Conservation (phyloP, 1,284 basidiomycete species). For the Cryptococcus hybrid region DNA sequence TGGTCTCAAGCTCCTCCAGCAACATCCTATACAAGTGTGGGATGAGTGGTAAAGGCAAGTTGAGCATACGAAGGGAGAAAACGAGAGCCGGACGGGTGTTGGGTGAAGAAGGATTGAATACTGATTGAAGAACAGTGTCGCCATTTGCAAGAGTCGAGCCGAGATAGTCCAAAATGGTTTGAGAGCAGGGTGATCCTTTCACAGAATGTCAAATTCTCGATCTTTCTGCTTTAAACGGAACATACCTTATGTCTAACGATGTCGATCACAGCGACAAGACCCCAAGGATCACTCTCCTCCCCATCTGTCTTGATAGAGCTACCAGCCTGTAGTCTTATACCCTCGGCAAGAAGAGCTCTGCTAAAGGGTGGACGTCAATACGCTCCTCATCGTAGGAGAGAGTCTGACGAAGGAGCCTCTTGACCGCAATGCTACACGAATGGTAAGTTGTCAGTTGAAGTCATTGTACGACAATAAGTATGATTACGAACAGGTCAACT, state of each 20-base stretch:
- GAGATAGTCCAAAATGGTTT: constrained; percentile 69
- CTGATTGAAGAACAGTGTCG: constrained; percentile 17
- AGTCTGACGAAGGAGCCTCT: constrained; percentile 74
- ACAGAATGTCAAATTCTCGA: not conserved
- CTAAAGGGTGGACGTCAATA: constrained; percentile 67
- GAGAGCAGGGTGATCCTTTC: constrained; percentile 61
- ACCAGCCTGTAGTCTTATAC: constrained; percentile 59
- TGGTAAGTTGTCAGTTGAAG: not conserved
- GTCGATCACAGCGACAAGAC: constrained; percentile 76
- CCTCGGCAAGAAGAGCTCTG: constrained; percentile 62
- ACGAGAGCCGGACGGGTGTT: constrained; percentile 66
- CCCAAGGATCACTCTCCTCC: constrained; percentile 83
- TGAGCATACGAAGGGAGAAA: constrained; percentile 80
- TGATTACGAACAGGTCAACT: constrained; percentile 63
- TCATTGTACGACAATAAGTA: not conserved
- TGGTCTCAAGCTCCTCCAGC: constrained; percentile 69
- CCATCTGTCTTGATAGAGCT: constrained; percentile 91
- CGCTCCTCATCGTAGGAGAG: constrained; percentile 75
- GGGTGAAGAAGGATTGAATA: constrained; percentile 48
- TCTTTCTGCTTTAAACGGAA: not conserved
- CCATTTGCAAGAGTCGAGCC: constrained; percentile 46
- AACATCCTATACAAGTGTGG: constrained; percentile 89
- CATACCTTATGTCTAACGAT: constrained; percentile 71
- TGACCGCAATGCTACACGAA: constrained; percentile 63
- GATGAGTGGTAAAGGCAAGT: constrained; percentile 87